Evolutionary conservation across 371 early-diverging fungal species (phyloP), one percentile per base, ranked within the genome.

Genomic region (Funneliformis caledonium): DNA sequence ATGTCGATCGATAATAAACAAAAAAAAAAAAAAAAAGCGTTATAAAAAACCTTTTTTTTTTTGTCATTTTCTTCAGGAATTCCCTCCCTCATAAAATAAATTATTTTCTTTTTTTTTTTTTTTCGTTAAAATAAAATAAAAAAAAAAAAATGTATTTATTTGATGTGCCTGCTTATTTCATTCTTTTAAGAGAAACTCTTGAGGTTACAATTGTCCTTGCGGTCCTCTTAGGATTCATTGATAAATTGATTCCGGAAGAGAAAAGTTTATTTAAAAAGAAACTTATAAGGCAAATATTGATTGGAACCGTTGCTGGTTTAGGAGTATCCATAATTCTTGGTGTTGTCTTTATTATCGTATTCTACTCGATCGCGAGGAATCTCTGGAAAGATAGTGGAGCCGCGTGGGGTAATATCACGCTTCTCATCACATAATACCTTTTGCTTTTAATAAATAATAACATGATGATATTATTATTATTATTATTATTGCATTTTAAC

Each of bases 191-290:
- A 75, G 96, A 95, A 87, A 93, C 95, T 59, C 87, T 91, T 5
- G 97, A 96, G 86, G 94, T 93, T 8, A 90, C 94, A 33, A 91
- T 96, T 82, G 92, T 96, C 82, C 88, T 96, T 61, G 92, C 94
- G 7, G 94, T 96, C 48, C 83, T 96, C 68, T 87, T 94, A 56
- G 86, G 95, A 2, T 94, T 95, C 84, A 78, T 93, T 82, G 82
- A 83, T 62, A 91, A 90, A 84, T 82, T 85, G 70, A 69, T 85
- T 42, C 81, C 83, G 43, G 83, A 85, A 11, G 77, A 82, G 16
- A 76, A 56, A 22, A 76, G 70, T 82, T 37, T 81, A 76, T 80
- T 83, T 11, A 80, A 83, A 80, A 62, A 67, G 31, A 70, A 52
- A 12, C 80, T 89, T 69, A 80, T 59, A 62, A 81, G 79, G 73